Evolutionary conservation across 2,329 filamentous ascomycete species (phyloP), one percentile per base, ranked within the genome.

Genomic region (Talaromyces sp.): DNA sequence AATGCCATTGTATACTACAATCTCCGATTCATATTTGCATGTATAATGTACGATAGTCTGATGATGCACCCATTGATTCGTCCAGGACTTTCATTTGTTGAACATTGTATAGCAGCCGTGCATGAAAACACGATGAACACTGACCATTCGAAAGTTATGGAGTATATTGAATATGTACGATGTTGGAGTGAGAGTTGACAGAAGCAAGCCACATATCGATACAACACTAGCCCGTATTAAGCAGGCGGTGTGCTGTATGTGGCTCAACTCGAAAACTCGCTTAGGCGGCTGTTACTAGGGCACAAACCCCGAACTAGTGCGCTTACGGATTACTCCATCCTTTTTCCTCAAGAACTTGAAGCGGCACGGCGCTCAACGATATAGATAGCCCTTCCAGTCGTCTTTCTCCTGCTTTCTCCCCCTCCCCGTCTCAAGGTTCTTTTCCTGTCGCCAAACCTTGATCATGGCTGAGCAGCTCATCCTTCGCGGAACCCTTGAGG

Each of bases 401-500:
- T 68, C 40, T 57, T 45, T 57, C 48, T 67, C 67, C 65, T 68
- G 39, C 46, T 52, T 53, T 43, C 56, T 45, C 51, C 56, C 64
- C 66, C 66, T 66, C 62, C 66, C 70, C 69, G 65, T 67, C 67
- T 70, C 71, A 66, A 69, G 69, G 67, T 68, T 68, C 68, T 65
- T 69, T 68, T 67, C 71, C 71, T 70, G 67, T 69, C 69, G 68
- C 70, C 65, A 66, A 66, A 73, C 68, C 72, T 69, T 70, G 67
- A 76, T 74, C 75, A 94, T 94, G 89, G 87, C 89, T 84, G 89
- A 94, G 85, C 89, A 93, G 85, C 84, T 94, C 79, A 91, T 95
- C 83, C 88, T 94, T 81, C 92, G 93, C 84, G 91, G 91, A 79
- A 94, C 89, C 84, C 89, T 96, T 80, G 90, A 94, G 88, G 93